Conservation (phyloP, 2,329 filamentous ascomycete species). For the Talaromyces sp. region DNA sequence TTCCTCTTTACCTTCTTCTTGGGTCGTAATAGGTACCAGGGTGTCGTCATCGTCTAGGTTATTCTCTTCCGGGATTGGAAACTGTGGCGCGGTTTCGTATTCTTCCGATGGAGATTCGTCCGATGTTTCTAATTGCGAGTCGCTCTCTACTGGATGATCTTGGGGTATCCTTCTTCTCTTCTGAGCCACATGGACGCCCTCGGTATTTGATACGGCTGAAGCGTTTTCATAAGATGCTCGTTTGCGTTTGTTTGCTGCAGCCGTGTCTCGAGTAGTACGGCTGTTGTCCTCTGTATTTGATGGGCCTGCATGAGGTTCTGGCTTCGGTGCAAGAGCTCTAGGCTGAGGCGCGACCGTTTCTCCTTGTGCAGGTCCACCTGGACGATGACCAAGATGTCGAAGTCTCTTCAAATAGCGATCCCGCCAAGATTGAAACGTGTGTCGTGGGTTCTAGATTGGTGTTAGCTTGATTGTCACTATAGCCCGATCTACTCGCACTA, state of each 20-base stretch:
- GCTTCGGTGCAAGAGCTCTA: neutral
- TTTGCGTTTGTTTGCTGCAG: conserved; percentile 11
- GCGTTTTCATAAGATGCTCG: conserved; percentile 6
- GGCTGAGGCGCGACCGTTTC: neutral
- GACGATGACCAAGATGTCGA: conserved; percentile 31
- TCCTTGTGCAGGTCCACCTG: conserved; percentile 26
- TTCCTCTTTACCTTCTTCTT: neutral
- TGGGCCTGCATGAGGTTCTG: neutral
- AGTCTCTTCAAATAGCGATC: conserved; percentile 46
- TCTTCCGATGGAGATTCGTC: conserved; percentile 15
- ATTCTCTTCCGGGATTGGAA: conserved; percentile 1
- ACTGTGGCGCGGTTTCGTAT: conserved; percentile 25
- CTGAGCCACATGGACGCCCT: neutral
- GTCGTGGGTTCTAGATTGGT: conserved; percentile 37
- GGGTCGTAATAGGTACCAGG: conserved; percentile 19
- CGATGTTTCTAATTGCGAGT: neutral
- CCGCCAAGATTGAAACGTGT: conserved; percentile 50
- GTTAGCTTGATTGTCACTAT: neutral
- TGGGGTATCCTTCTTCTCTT: conserved; percentile 13
- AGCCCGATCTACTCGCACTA: neutral
- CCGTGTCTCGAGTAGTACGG: neutral
- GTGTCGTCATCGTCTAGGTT: conserved; percentile 2
- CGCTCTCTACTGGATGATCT: neutral
- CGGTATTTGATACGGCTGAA: neutral
- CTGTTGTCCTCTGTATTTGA: neutral